These are phyloP conservation scores for Alternaria postmessia DNA, from an alignment of 2,329 filamentous ascomycete genomes.

Conservation along the genomic window DNA sequence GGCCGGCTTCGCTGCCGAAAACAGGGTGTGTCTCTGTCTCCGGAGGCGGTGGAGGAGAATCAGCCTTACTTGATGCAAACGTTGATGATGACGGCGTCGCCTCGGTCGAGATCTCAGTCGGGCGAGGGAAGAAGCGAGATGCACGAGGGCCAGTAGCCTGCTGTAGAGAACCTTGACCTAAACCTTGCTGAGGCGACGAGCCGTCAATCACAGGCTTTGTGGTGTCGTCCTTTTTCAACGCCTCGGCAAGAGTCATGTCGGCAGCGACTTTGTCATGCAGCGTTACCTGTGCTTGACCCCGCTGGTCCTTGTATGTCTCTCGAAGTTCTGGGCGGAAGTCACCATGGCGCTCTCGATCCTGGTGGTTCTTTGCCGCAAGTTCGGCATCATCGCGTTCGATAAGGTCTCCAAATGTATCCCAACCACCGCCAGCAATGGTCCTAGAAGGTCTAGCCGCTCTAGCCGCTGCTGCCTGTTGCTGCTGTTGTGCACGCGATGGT, in stretches of 20 bases:
- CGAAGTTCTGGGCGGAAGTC: conserved; percentile 45
- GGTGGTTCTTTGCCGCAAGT: conserved; percentile 30
- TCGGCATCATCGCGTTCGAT: conserved; percentile 44
- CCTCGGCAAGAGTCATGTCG: conserved; percentile 19
- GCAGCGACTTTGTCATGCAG: conserved; percentile 38
- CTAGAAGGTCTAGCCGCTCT: conserved; percentile 39
- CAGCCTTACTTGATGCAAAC: conserved; percentile 31
- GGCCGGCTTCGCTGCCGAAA: conserved; percentile 70
- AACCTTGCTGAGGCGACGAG: conserved; percentile 30
- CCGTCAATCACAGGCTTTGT: conserved; percentile 34
- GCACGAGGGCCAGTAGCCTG: conserved; percentile 39
- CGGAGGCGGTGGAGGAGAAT: conserved; percentile 64
- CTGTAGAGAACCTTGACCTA: conserved; percentile 34
- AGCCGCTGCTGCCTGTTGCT: conserved; percentile 11
- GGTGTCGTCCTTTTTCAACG: conserved; percentile 38
- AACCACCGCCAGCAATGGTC: conserved; percentile 40
- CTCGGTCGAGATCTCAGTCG: conserved; percentile 37
- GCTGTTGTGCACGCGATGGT: conserved; percentile 24
- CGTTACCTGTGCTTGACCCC: conserved; percentile 41
- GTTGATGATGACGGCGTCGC: conserved; percentile 26
- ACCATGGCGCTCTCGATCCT: conserved; percentile 40
- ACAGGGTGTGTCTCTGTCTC: conserved; percentile 77
- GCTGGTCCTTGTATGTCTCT: conserved; percentile 43
- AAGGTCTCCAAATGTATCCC: conserved; percentile 43
- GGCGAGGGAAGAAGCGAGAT: conserved; percentile 51